phyloP scores from a whole-genome alignment of 441 rosid species.

The Euphorbia schlechtendalii region DNA sequence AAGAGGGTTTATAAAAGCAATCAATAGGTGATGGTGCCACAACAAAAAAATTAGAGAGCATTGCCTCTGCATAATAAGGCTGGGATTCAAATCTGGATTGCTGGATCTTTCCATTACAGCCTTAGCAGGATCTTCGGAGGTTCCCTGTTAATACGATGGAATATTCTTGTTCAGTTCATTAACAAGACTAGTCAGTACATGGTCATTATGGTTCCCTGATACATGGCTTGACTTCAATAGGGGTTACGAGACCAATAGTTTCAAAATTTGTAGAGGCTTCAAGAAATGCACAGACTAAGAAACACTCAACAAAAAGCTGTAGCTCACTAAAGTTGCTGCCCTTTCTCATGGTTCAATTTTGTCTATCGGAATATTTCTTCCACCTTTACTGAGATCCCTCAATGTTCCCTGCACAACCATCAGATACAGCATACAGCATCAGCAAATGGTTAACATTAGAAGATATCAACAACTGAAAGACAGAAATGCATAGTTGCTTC shows the following conservation, averaged over 20 bases:
- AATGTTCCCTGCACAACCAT: constrained; percentile 53
- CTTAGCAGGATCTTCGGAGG: constrained; percentile 32
- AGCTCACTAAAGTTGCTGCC: constrained; percentile 7
- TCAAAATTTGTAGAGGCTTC: not conserved
- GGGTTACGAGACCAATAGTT: constrained; percentile 24
- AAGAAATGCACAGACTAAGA: constrained; percentile 1
- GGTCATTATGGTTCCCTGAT: constrained; percentile 37
- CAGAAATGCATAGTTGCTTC: too few species aligned
- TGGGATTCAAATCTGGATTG: constrained; percentile 26
- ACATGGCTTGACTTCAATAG: constrained; percentile 48
- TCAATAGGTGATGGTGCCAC: not conserved
- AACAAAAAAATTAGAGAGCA: constrained; percentile 10
- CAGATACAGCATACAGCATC: constrained; percentile 6
- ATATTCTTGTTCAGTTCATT: constrained; percentile 4
- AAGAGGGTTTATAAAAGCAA: not conserved
- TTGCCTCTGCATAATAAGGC: constrained; percentile 6
- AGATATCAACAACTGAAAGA: too few species aligned
- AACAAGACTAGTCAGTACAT: constrained; percentile 25
- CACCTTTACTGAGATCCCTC: constrained; percentile 68
- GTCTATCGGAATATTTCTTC: constrained; percentile 41
- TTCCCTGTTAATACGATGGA: constrained; percentile 35
- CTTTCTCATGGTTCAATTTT: constrained; percentile 29
- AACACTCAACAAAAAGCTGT: constrained; percentile 12
- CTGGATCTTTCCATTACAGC: constrained; percentile 29
- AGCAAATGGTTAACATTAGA: not conserved